Base-by-base conservation (phyloP, 2,329 filamentous ascomycete species). In the Alternaria sp. region DNA sequence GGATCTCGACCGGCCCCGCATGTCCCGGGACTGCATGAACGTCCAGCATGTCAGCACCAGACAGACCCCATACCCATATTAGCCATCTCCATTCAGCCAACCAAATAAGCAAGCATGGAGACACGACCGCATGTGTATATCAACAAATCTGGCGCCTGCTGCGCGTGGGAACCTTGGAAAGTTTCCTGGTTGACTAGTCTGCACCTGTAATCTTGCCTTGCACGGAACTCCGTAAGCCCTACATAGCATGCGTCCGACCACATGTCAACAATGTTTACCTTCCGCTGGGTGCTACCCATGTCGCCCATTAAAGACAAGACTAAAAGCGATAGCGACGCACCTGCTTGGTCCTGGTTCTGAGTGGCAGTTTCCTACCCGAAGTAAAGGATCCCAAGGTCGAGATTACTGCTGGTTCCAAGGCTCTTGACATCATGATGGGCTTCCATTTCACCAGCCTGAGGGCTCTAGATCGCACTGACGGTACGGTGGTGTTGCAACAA, bases 381-480 rank as follows among this genome's bases (percentile, higher is more conserved):
- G 61, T 68, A 45, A 40, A 36, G 28, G n/a, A 45, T 26, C 19
- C 40, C 49, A 40, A 40, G 36, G 36, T 40, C 36, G 36, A 17
- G 40, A 32, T 54, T 28, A 6, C 32, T 52, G 49, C 49, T n/a
- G 49, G 49, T 40, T 52, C 23, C 28, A 19, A n/a, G 49, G 12
- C 12, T n/a, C 49, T 51, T 51, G 30, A 19, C 11, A 45, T 57
- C n/a, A 19, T 45, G 12, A 80, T 80, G 78, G 69, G 63, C 43
- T 71, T 81, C 8, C 68, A 59, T 45, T 72, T 81, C 8, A 68
- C 67, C 28, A 71, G 73, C 8, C 67, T 81, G 47, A 72, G 74
- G 55, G 78, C 80, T 55, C 67, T 82, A 11, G 79, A 81, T 61
- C 69, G 65, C 57, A 75, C 79, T 1, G 79, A 81, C 54, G 79